Evolutionary conservation across 352 stramenopile genomes (phyloP).

Genomic region (Globisporangium uncinulatum): DNA sequence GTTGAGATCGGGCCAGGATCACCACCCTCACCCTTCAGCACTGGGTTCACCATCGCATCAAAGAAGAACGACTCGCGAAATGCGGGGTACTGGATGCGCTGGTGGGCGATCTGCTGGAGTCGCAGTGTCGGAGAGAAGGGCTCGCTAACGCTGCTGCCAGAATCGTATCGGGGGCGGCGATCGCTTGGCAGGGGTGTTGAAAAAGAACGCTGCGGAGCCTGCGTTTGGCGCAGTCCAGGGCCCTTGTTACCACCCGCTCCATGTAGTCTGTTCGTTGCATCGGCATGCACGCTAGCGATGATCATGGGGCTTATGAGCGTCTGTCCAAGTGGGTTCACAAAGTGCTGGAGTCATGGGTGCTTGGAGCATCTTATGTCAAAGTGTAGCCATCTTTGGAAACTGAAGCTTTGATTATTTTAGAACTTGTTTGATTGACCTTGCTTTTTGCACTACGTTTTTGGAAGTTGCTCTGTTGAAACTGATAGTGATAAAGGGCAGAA

Average conservation of each 20-base stretch:
- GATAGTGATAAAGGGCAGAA: slow-evolving; percentile 7
- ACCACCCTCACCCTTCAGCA: slow-evolving; percentile 29
- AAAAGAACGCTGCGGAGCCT: background rate
- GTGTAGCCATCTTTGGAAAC: background rate
- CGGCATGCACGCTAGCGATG: slow-evolving; percentile 6
- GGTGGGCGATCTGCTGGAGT: slow-evolving; percentile 9
- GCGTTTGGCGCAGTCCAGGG: background rate
- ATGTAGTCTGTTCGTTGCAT: background rate
- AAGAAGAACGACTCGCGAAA: slow-evolving; percentile 70
- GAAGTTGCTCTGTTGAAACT: background rate
- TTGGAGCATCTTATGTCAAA: background rate
- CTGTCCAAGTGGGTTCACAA: no score
- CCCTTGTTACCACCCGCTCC: background rate
- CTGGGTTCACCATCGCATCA: slow-evolving; percentile 40
- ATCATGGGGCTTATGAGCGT: slow-evolving; percentile 3
- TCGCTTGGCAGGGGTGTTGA: background rate
- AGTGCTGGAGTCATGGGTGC: no score
- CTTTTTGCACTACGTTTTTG: background rate
- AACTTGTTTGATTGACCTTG: background rate
- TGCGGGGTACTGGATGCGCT: slow-evolving; percentile 29
- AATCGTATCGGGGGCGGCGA: background rate
- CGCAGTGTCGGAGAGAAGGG: background rate
- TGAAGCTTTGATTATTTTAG: background rate
- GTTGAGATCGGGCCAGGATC: slow-evolving; percentile 24
- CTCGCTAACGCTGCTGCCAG: background rate